Conservation (phyloP, 495 filamentous ascomycete genomes). For the Xylaria sp. region DNA sequence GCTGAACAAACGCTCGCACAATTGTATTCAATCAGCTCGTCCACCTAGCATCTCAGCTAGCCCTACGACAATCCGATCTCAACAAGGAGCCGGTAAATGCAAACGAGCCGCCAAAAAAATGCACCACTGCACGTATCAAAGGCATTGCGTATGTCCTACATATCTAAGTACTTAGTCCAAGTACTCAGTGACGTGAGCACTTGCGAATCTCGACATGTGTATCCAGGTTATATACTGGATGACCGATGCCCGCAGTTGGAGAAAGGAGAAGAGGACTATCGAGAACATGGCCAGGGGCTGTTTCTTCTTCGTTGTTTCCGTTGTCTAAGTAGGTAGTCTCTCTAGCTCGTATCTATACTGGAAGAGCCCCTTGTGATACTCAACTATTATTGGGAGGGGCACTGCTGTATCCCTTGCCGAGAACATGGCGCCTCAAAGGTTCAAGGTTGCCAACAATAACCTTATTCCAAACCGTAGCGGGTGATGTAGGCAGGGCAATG, state of each 20-base stretch:
- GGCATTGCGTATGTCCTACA: neutral
- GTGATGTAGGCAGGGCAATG: neutral
- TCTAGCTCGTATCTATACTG: neutral
- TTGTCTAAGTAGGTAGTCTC: neutral
- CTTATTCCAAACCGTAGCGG: constrained; percentile 1
- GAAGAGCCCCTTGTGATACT: neutral
- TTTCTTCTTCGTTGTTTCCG: neutral
- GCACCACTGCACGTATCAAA: neutral
- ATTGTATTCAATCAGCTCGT: neutral
- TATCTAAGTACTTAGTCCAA: too few relatives aligned
- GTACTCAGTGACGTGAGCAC: neutral
- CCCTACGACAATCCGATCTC: neutral
- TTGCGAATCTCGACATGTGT: neutral
- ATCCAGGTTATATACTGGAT: too few relatives aligned
- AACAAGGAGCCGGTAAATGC: neutral
- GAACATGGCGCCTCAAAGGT: neutral
- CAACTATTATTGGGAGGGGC: constrained; percentile 7
- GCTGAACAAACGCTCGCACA: neutral
- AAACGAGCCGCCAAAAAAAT: neutral
- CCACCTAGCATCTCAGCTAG: neutral
- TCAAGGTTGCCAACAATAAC: neutral
- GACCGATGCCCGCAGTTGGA: neutral
- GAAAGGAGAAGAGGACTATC: neutral
- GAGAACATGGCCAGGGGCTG: neutral
- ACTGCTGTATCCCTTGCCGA: constrained; percentile 12